Base-by-base conservation (phyloP, 2,329 filamentous ascomycete genomes). In the Penicillium sp. region DNA sequence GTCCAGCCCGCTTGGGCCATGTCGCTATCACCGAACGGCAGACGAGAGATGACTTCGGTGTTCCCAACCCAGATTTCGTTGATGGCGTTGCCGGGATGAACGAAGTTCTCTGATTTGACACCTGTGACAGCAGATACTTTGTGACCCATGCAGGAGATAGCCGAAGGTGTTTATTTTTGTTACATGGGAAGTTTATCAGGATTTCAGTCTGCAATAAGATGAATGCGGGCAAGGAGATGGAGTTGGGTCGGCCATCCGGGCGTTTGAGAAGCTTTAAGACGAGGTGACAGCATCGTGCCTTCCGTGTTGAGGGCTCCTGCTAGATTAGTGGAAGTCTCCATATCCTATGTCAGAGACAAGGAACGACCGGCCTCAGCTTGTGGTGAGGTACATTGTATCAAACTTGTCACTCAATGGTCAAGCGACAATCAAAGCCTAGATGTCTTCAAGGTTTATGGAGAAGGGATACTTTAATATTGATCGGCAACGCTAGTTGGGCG, bases 1-100 rank as follows among this genome's bases (percentile, higher is more conserved):
- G 76, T 72, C 75, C 75, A 78, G 11, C 69, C 70, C 5, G 76
- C 73, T 64, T 78, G 76, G 7, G 70, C 74, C 56, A 77, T 68
- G 52, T 78, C 75, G 8, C 75, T 76, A 59, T 76, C 75, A 1
- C 75, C 75, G 60, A 78, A 78, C 2, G 76, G 76, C 2, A 78
- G 67, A 47, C 74, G 75, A 8, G 76, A 78, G 58, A 78, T 71
- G 23, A 78, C 46, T 61, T 78, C 76, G n/a, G 76, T 56, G 49
- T 75, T 64, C 3, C 73, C 75, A 4, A 76, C 29, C 75, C 75
- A 78, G 61, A 78, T 70, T 26, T 78, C 74, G 67, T 78, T 77
- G 55, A 76, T 73, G 2, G 70, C 75, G 64, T 78, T 78, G 2
- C 75, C 73, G 13, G 70, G 73, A 21, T 74, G 52, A 61, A 72